Conservation (phyloP, 2,329 filamentous ascomycete species). For the Talaromyces sp. region DNA sequence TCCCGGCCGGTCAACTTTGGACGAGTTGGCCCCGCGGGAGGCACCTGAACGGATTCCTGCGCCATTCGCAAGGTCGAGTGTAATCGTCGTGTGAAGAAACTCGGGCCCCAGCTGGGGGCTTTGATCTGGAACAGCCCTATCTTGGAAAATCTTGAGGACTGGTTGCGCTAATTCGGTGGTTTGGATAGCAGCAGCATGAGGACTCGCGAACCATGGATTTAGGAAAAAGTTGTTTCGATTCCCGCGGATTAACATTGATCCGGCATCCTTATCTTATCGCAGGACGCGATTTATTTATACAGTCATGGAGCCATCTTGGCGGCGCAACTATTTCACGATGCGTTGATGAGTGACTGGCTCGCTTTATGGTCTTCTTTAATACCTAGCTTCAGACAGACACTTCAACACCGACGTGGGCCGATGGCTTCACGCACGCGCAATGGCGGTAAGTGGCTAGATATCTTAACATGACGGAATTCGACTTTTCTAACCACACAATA, state of each 20-base stretch:
- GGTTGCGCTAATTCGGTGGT: neutral
- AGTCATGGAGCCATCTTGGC: neutral
- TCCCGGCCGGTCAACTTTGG: slow-evolving; percentile 72
- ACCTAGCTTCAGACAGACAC: neutral
- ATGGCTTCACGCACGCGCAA: slow-evolving; percentile 6
- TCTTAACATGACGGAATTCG: neutral
- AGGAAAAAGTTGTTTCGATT: neutral
- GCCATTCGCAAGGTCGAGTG: slow-evolving; percentile 16
- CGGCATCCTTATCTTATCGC: slow-evolving; percentile 14
- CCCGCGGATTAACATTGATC: slow-evolving; percentile 10
- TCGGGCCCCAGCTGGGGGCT: slow-evolving; percentile 23
- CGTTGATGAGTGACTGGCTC: neutral
- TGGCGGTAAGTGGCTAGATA: slow-evolving; percentile 3
- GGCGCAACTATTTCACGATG: neutral
- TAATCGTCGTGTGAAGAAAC: slow-evolving; percentile 9
- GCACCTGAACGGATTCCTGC: slow-evolving; percentile 15
- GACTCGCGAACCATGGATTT: neutral
- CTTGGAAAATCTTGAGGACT: slow-evolving; percentile 13
- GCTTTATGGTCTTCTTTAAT: neutral
- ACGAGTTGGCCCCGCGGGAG: slow-evolving; percentile 12
- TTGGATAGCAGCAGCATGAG: neutral
- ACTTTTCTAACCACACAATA: neutral
- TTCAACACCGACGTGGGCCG: neutral
- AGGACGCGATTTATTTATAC: neutral
- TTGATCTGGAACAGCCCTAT: slow-evolving; percentile 25